Percentiles rank a stretch among this genome's conserved stretches.
phyloP scores from a whole-genome alignment of 208 protist genomes.

The Phytomonas sp. region DNA sequence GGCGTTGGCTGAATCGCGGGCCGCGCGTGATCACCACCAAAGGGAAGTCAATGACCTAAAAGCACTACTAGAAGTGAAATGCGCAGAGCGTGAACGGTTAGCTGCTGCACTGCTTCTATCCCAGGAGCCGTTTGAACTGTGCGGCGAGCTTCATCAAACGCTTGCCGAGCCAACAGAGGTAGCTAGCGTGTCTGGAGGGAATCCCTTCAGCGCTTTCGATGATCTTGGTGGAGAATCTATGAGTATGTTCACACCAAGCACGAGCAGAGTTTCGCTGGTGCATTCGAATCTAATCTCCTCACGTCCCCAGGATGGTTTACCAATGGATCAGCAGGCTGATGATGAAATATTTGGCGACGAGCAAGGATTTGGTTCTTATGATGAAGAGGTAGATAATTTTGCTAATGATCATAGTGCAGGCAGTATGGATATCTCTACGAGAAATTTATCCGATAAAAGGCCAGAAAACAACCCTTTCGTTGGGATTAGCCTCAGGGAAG shows the following conservation, averaged over 20 bases:
- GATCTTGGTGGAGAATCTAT: neutral
- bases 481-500: neutral
- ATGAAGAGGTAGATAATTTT: neutral
- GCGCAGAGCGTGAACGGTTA: neutral
- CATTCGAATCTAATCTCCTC: neutral
- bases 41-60: slow-evolving; percentile 1
- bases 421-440: neutral
- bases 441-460: neutral
- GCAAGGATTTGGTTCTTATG: neutral
- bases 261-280: neutral
- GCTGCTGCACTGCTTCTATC: neutral
- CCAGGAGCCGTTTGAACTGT: neutral
- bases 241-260: neutral
- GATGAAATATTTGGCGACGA: neutral
- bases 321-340: neutral
- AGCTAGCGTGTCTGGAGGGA: neutral
- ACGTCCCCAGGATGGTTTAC: neutral
- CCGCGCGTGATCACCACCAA: neutral
- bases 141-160: neutral
- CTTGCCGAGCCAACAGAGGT: neutral
- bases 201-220: neutral
- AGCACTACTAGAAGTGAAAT: slow-evolving; percentile 3
- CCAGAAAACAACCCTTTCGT: neutral
- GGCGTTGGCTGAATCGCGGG: slow-evolving; percentile 5
- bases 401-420: neutral